Percentiles rank a stretch among this genome's conserved stretches.
Conservation (phyloP, 2,329 filamentous ascomycete genomes). For the Fusarium verticillioides region DNA sequence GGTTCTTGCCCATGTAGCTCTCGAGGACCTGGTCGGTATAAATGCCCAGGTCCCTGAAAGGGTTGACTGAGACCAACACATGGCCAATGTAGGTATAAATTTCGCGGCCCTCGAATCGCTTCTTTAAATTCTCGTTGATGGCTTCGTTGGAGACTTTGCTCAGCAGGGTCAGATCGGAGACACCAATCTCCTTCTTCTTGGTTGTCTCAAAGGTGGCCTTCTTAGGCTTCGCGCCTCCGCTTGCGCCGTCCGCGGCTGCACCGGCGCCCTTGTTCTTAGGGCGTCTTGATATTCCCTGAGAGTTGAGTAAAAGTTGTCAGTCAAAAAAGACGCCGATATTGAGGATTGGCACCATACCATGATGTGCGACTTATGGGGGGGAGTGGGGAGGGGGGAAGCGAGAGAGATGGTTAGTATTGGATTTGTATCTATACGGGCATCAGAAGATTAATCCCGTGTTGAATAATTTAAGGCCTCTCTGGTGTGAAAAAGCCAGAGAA, state of each 20-base stretch:
- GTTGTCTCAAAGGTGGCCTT: conserved; percentile 95
- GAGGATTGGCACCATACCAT: conserved; percentile 48
- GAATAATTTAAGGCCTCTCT: conserved; percentile 21
- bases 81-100: conserved; percentile 99
- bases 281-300: conserved; percentile 54
- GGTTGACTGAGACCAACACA: conserved; percentile 98
- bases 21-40: conserved; percentile 95
- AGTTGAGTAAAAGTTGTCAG: conserved; percentile 22
- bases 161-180: conserved; percentile 95
- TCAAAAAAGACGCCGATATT: conserved; percentile 19
- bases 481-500: conserved; percentile 20
- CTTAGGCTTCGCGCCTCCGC: conserved; percentile 75
- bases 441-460: conserved; percentile 25
- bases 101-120: conserved; percentile 95
- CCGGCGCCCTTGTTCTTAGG: conserved; percentile 54
- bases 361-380: conserved; percentile 35
- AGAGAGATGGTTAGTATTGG: conserved; percentile 25
- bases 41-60: conserved; percentile 96
- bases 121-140: conserved; percentile 99
- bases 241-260: conserved; percentile 53
- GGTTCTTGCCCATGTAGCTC: conserved; percentile 96
- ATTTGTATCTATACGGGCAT: conserved; percentile 43
- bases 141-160: conserved; percentile 99
- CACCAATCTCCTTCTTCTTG: conserved; percentile 99
- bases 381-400: conserved; percentile 29